Conservation (phyloP, 2,329 filamentous ascomycete species). For the Xylaria sp. region DNA sequence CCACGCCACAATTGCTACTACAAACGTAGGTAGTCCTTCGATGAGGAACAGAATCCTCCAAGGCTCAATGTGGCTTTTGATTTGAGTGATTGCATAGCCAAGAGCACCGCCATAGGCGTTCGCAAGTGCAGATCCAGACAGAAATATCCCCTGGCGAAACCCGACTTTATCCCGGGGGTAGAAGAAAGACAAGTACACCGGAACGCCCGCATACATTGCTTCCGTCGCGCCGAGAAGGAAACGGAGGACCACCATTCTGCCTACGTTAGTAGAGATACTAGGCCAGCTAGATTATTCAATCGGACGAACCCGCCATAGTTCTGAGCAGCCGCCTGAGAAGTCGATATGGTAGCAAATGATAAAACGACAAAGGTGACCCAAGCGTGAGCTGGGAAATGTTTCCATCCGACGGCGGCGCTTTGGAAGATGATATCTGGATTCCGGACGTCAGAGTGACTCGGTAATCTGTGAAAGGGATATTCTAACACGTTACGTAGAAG, state of each 20-base stretch:
- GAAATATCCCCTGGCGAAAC: slow-evolving; percentile 65
- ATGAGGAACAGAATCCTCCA: slow-evolving; percentile 61
- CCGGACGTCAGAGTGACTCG: not conserved
- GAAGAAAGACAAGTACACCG: slow-evolving; percentile 63
- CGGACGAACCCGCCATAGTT: slow-evolving; percentile 51
- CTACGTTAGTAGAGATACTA: slow-evolving; percentile 4
- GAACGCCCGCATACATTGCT: slow-evolving; percentile 52
- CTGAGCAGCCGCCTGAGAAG: slow-evolving; percentile 53
- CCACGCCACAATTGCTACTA: slow-evolving; percentile 54
- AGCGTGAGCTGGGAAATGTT: slow-evolving; percentile 43
- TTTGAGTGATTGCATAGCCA: slow-evolving; percentile 52
- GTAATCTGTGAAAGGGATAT: not conserved
- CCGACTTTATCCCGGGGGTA: slow-evolving; percentile 68
- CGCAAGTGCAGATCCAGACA: slow-evolving; percentile 54
- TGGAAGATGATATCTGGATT: slow-evolving; percentile 37
- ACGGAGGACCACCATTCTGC: slow-evolving; percentile 51
- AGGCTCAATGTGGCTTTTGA: slow-evolving; percentile 43
- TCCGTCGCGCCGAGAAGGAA: slow-evolving; percentile 57
- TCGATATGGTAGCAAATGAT: slow-evolving; percentile 56
- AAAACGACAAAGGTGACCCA: slow-evolving; percentile 57
- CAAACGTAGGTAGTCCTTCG: slow-evolving; percentile 55
- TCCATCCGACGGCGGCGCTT: slow-evolving; percentile 36
- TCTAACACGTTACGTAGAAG: slow-evolving; percentile 43
- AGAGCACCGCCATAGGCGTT: slow-evolving; percentile 54
- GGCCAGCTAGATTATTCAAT: too few species aligned